Percentiles rank a stretch among this genome's conserved stretches.
phyloP scores from a whole-genome alignment of 1,284 basidiomycete species.

The Chalciporus sp. region DNA sequence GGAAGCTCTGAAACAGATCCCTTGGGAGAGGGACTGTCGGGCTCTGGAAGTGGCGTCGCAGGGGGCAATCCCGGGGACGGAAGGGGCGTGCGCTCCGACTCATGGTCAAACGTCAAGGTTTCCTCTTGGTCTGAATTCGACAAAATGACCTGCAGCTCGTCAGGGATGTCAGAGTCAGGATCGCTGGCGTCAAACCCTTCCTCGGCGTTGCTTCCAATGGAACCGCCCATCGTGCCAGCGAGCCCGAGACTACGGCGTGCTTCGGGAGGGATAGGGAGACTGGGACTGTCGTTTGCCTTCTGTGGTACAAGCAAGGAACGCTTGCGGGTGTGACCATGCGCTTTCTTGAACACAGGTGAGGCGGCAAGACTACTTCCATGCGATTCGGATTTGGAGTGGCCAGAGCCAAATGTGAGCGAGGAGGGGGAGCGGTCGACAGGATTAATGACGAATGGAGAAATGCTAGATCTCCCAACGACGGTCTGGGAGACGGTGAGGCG shows the following conservation, averaged over 20 bases:
- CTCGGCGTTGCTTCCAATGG: slow-evolving; percentile 45
- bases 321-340: slow-evolving; percentile 37
- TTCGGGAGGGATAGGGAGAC: slow-evolving; percentile 49
- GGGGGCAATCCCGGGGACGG: slow-evolving; percentile 48
- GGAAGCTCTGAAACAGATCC: slow-evolving; percentile 31
- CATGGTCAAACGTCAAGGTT: slow-evolving; percentile 42
- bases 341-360: slow-evolving; percentile 54
- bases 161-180: slow-evolving; percentile 74
- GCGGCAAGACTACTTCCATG: slow-evolving; percentile 33
- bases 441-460: slow-evolving; percentile 16
- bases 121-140: slow-evolving; percentile 50
- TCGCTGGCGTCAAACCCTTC: slow-evolving; percentile 50
- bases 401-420: slow-evolving; percentile 52
- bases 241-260: slow-evolving; percentile 60
- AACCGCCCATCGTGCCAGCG: slow-evolving; percentile 64
- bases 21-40: slow-evolving; percentile 19
- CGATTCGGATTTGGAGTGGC: slow-evolving; percentile 34
- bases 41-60: slow-evolving; percentile 40
- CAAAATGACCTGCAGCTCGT: slow-evolving; percentile 70
- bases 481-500: slow-evolving; percentile 23
- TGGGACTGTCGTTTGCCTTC: slow-evolving; percentile 13
- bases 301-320: slow-evolving; percentile 38
- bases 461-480: slow-evolving; percentile 5
- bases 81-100: slow-evolving; percentile 10
- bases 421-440: slow-evolving; percentile 41